Conservation (phyloP, 495 filamentous ascomycete species). For the Penicillium soppii region DNA sequence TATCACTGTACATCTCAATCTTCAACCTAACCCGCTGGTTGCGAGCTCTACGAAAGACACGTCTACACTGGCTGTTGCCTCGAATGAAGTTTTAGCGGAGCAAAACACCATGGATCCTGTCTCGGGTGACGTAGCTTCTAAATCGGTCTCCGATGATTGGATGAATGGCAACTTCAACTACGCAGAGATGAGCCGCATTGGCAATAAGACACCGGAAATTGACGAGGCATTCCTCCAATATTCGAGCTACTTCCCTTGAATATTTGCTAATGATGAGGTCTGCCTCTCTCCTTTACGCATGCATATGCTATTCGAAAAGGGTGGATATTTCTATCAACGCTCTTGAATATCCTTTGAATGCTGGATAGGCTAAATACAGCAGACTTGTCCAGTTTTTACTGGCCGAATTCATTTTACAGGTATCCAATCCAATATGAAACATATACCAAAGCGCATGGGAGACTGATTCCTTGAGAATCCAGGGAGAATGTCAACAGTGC, state of each 20-base stretch:
- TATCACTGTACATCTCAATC: constrained; percentile 32
- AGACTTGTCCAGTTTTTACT: too few relatives aligned
- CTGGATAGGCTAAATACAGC: too few relatives aligned
- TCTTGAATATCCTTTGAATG: too few relatives aligned
- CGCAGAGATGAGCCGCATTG: constrained; percentile 26
- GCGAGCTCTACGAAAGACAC: neutral
- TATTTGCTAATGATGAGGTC: too few relatives aligned
- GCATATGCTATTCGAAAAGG: too few relatives aligned
- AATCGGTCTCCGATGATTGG: constrained; percentile 1
- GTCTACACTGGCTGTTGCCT: neutral
- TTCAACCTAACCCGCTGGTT: neutral
- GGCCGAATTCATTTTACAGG: too few relatives aligned
- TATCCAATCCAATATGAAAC: too few relatives aligned
- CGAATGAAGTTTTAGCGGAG: neutral
- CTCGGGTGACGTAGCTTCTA: neutral
- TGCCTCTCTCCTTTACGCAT: too few relatives aligned
- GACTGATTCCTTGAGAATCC: too few relatives aligned
- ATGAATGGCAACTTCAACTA: constrained; percentile 16
- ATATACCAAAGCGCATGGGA: too few relatives aligned
- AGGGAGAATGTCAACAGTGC: too few relatives aligned
- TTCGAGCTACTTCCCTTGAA: constrained; percentile 3
- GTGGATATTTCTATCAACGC: too few relatives aligned
- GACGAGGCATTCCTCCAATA: constrained; percentile 19
- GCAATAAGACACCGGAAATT: constrained; percentile 21
- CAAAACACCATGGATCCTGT: neutral